These are phyloP conservation scores for Termitomyces titanicus DNA, from an alignment of 768 basidiomycete genomes.

Conservation along the genomic window DNA sequence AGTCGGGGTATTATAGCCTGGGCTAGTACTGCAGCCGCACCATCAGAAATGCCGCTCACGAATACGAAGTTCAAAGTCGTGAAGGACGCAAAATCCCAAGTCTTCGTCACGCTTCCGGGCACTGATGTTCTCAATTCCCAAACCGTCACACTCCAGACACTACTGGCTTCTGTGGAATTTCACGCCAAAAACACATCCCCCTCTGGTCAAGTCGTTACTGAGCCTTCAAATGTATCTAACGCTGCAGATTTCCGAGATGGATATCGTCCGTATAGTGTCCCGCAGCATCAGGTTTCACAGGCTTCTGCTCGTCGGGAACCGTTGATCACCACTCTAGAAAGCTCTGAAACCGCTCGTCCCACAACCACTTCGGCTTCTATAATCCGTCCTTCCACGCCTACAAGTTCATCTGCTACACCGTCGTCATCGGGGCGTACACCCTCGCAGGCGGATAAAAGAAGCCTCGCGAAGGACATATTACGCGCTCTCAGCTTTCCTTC, in stretches of 20 bases:
- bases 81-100: background rate
- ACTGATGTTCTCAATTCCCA: background rate
- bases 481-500: constrained; percentile 39
- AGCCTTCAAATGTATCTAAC: background rate
- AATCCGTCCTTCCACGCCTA: background rate
- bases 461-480: constrained; percentile 55
- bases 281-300: constrained; percentile 1
- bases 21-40: background rate
- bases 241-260: background rate
- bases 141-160: background rate
- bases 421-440: constrained; percentile 24
- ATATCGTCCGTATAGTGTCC: constrained; percentile 8
- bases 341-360: background rate
- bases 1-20: background rate
- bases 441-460: constrained; percentile 42
- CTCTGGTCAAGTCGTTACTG: background rate
- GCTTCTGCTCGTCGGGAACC: background rate
- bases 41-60: background rate
- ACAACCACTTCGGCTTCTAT: background rate
- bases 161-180: background rate
- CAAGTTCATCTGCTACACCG: background rate
- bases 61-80: constrained; percentile 1
- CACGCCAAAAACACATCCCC: background rate
- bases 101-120: background rate
- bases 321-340: background rate